These are phyloP conservation scores for Lichtheimia hyalospora DNA, from an alignment of 371 early-diverging fungal genomes.

Conservation along the genomic window DNA sequence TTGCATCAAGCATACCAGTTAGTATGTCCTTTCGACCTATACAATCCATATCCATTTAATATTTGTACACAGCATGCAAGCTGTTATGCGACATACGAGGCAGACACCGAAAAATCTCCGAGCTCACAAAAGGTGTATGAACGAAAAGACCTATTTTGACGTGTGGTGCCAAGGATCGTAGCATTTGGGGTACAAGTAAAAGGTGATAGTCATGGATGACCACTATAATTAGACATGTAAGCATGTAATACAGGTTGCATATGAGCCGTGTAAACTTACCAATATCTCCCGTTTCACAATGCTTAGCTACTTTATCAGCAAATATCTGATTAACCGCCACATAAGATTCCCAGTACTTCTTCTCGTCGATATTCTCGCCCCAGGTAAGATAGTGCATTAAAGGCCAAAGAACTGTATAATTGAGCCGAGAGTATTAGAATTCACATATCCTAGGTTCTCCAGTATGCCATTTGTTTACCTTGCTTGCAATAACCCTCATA, in stretches of 20 bases:
- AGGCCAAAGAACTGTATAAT: constrained; percentile 89
- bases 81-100: constrained; percentile 53
- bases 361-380: constrained; percentile 74
- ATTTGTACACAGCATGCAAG: too few relatives aligned
- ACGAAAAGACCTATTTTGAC: constrained; percentile 98
- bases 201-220: constrained; percentile 99
- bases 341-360: constrained; percentile 87
- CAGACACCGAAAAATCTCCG: constrained; percentile 85
- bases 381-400: constrained; percentile 94
- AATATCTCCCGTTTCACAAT: constrained; percentile 83
- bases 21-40: constrained; percentile 88
- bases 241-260: constrained; percentile 41
- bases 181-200: constrained; percentile 52
- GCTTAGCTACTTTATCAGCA: constrained; percentile 74
- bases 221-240: constrained; percentile 53
- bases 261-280: constrained; percentile 34
- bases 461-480: constrained; percentile 42
- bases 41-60: background rate
- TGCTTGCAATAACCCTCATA: constrained; percentile 93
- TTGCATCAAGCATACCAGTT: constrained; percentile 88
- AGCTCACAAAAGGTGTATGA: constrained; percentile 98
- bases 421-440: background rate
- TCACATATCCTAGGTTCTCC: too few relatives aligned
- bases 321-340: constrained; percentile 86
- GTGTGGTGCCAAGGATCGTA: constrained; percentile 71